Evolutionary conservation across 1,284 basidiomycete genomes (phyloP), one percentile per base, ranked within the genome.

Genomic region (Sphagnurus paluster): DNA sequence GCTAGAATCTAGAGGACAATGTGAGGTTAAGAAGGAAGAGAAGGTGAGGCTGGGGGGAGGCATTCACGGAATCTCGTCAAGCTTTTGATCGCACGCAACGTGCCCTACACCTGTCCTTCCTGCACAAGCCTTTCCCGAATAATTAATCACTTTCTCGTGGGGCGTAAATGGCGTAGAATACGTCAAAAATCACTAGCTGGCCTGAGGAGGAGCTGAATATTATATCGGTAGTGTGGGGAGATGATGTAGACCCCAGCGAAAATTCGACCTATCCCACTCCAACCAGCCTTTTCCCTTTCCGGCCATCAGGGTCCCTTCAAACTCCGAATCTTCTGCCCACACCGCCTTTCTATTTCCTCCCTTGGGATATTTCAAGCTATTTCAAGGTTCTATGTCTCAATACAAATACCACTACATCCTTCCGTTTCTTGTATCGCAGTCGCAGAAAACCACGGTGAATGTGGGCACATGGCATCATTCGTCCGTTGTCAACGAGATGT

Each of bases 31-130:
- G 70, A 71, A 69, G 62, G 64, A 66, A 63, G 66, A 66, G 66
- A 70, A 71, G 70, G 75, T 62, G 75, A 77, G 77, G 77, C 70
- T 74, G 70, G 74, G 72, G 75, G 71, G 62, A 75, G 74, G 79
- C 75, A 59, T 70, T 70, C 65, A 74, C 70, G 69, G 71, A 69
- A 70, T 62, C 66, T 71, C 70, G 50, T 60, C 63, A 68, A 69
- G 59, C 60, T 67, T 70, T 71, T 76, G 76, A 82, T 81, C 78
- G 74, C 80, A 77, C 64, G 74, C 81, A 86, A 86, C 83, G 84
- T 86, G 83, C 77, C 80, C 77, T 69, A 42, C 48, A 47, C 50
- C 56, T 57, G 52, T 56, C 55, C 64, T 63, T 72, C 63, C 47
- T 56, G 50, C 41, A 48, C 35, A 51, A 39, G 44, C 39, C 49